These are phyloP conservation scores for Glonium stellatum DNA, from an alignment of 495 filamentous ascomycete genomes.

Conservation along the genomic window DNA sequence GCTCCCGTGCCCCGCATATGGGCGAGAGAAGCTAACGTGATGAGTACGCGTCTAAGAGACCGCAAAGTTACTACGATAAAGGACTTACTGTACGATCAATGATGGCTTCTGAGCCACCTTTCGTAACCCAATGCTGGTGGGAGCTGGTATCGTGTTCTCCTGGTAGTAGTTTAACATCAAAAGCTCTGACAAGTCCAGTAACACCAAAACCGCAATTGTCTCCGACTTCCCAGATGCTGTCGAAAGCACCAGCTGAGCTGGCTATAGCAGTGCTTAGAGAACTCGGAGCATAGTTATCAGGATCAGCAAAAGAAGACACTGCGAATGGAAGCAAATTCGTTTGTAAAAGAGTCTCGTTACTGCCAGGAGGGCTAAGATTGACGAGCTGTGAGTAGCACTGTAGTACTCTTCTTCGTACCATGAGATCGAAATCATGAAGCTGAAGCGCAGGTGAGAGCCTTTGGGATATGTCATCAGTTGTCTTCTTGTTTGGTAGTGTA, in stretches of 20 bases:
- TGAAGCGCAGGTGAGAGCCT: constrained; percentile 81
- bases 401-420: constrained; percentile 87
- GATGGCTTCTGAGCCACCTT: constrained; percentile 56
- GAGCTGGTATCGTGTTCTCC: constrained; percentile 58
- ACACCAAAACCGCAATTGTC: constrained; percentile 94
- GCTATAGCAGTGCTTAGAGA: constrained; percentile 89
- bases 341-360: constrained; percentile 77
- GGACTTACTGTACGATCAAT: constrained; percentile 58
- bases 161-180: constrained; percentile 61
- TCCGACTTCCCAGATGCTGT: constrained; percentile 87
- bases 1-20: constrained; percentile 74
- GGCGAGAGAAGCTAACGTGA: constrained; percentile 54
- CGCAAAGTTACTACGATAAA: not conserved
- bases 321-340: constrained; percentile 91
- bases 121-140: constrained; percentile 53
- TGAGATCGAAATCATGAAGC: constrained; percentile 82
- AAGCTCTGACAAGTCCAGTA: constrained; percentile 73
- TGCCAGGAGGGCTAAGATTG: constrained; percentile 70
- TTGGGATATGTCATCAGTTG: constrained; percentile 79
- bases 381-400: constrained; percentile 92
- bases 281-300: constrained; percentile 75
- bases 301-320: constrained; percentile 85
- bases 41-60: constrained; percentile 8
- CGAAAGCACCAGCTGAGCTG: constrained; percentile 80
- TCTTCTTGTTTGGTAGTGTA: constrained; percentile 73